Evolutionary conservation across 495 filamentous ascomycete species (phyloP).

Genomic region (Lophium mytilinum): DNA sequence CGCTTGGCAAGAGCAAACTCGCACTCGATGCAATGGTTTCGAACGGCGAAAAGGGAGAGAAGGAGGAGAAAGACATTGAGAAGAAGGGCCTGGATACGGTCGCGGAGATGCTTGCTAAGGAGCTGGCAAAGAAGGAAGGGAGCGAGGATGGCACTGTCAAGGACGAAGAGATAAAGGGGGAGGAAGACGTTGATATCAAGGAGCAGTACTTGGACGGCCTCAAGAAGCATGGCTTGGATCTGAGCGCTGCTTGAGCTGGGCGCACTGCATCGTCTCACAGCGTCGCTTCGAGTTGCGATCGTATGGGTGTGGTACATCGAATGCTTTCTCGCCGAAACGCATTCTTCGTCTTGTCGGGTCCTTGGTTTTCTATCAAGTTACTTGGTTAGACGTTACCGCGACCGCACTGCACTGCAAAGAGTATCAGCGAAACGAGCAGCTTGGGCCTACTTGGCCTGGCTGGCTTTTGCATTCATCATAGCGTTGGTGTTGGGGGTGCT

Average conservation of each 20-base stretch:
- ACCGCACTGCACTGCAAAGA: no score
- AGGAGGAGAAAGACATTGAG: slow-evolving; percentile 3
- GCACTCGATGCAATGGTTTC: slow-evolving; percentile 77
- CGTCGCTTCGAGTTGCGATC: no score
- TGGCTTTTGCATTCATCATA: no score
- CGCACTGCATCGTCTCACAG: no score
- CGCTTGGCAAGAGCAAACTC: slow-evolving; percentile 82
- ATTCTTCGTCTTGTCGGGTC: no score
- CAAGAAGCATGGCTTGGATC: slow-evolving; percentile 30
- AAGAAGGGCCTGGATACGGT: slow-evolving; percentile 34
- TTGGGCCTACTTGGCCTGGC: no score
- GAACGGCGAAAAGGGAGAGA: not conserved
- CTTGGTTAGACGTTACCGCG: no score
- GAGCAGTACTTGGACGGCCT: slow-evolving; percentile 31
- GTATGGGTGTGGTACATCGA: no score
- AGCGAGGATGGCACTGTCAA: slow-evolving; percentile 23
- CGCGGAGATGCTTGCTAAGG: slow-evolving; percentile 52
- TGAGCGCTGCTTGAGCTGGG: slow-evolving; percentile 17
- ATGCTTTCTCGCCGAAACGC: no score
- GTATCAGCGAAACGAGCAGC: no score
- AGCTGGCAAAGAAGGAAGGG: slow-evolving; percentile 16
- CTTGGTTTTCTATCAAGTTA: no score
- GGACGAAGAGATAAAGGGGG: slow-evolving; percentile 10
- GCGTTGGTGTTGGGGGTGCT: no score
- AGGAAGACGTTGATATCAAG: slow-evolving; percentile 25